Evolutionary conservation across 331 rosid species (phyloP), one percentile per base, ranked within the genome.

Genomic region (Arachis monticola): DNA sequence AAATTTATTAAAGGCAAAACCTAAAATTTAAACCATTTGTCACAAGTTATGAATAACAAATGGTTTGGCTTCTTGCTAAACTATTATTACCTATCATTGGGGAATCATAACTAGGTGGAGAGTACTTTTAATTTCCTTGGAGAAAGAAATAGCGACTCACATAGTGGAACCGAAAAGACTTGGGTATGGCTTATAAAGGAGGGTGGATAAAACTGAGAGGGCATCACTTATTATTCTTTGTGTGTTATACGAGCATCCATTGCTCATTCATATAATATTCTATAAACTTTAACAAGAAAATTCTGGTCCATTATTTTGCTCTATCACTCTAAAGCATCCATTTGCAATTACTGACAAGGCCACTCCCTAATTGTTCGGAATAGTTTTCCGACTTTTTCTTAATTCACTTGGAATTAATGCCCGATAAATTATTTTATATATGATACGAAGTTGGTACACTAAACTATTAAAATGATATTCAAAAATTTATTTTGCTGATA

Each of bases 351-450:
- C 68, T 22, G 70, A 51, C 73, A 75, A 47, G 73, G 17, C 63
- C 66, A 5, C 53, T 72, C 56, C 5, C 41, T 38, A 51, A 52
- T 77, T 60, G 60, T 48, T 73, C 51, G 9, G 10, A 47, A 65
- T 55, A 55, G 80, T 70, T 79, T 72, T 40, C 84, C 76, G 83
- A 79, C 88, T 79, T 87, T 38, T 80, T 58, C 5, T 47, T 42
- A 46, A 74, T 62, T 80, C 56, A 51, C 1, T 69, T 10, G 40
- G 68, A 74, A 71, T 82, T 67, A 56, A 82, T 81, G 73, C 86
- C 75, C 5, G 31, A 11, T 40, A 62, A 32, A 35, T 73, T 38
- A 38, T 38, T 38, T 0, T 38, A 38, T 3, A 38, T 38, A 38
- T 38, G 41, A 27, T 27, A 27, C 30, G 30, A 27, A 27, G 30